These are phyloP conservation scores for Fusarium sp. DNA, from an alignment of 2,329 filamentous ascomycete species.

Conservation along the genomic window DNA sequence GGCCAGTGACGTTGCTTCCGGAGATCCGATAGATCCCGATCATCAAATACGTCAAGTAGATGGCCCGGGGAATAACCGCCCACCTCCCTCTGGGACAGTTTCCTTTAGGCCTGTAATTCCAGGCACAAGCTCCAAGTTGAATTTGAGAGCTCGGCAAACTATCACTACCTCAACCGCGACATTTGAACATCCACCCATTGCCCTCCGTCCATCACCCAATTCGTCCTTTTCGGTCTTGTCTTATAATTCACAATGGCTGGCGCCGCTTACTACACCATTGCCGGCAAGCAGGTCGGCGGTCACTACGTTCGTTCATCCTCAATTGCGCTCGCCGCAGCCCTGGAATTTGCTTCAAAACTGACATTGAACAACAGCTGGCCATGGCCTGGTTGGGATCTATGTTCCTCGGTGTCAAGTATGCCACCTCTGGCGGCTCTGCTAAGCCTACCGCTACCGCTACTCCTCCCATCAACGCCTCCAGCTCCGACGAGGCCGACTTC, in stretches of 20 bases:
- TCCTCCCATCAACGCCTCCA: conserved; percentile 71
- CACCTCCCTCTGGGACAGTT: not conserved
- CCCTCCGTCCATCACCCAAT: conserved; percentile 44
- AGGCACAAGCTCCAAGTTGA: conserved; percentile 44
- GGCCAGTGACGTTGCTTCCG: conserved; percentile 38
- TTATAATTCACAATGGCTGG: conserved; percentile 52
- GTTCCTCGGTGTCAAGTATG: conserved; percentile 61
- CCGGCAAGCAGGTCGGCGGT: conserved; percentile 69
- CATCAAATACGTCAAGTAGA: not conserved
- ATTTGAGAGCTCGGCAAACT: conserved; percentile 46
- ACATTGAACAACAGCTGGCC: conserved; percentile 59
- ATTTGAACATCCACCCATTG: conserved; percentile 46
- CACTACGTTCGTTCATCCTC: conserved; percentile 64
- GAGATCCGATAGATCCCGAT: conserved; percentile 43
- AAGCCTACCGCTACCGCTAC: conserved; percentile 56
- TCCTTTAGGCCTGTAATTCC: conserved; percentile 48
- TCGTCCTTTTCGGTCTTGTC: conserved; percentile 40
- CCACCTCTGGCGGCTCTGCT: conserved; percentile 59
- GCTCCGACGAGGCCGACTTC: conserved; percentile 72
- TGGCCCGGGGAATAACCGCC: conserved; percentile 47
- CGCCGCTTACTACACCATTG: conserved; percentile 61
- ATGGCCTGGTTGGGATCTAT: conserved; percentile 65
- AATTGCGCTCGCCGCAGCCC: conserved; percentile 19
- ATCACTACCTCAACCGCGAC: conserved; percentile 45
- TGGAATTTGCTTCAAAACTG: conserved; percentile 20